phyloP scores from a whole-genome alignment of 2,329 filamentous ascomycete species.

The Diaporthe ilicicola region DNA sequence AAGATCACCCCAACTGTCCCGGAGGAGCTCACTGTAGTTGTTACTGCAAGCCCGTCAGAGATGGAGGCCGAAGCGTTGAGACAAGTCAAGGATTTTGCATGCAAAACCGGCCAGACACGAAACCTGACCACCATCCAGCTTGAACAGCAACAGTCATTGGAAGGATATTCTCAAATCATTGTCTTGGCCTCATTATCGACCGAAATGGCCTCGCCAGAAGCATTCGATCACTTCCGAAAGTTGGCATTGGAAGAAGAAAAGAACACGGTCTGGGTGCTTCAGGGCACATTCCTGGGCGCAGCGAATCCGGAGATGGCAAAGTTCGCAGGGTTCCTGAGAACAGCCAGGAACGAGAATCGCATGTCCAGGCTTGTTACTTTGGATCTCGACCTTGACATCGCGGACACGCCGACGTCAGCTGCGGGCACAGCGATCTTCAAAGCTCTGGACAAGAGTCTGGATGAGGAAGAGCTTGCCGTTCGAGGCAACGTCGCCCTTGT shows the following conservation, averaged over 20 bases:
- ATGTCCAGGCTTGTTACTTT: neutral
- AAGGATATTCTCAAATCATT: neutral
- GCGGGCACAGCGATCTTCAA: neutral
- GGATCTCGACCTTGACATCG: neutral
- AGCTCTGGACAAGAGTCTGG: neutral
- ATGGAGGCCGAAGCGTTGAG: neutral
- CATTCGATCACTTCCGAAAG: neutral
- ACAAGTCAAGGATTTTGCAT: neutral
- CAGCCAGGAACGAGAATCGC: slow-evolving; percentile 1
- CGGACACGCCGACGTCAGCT: no score
- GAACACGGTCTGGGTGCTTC: slow-evolving; percentile 8
- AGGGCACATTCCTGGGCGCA: neutral
- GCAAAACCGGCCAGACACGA: no score
- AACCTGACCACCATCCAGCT: neutral
- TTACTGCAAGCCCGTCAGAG: neutral
- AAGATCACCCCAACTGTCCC: neutral
- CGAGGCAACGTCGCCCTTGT: neutral
- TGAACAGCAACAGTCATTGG: neutral
- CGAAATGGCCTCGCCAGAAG: neutral
- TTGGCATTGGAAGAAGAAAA: slow-evolving; percentile 7
- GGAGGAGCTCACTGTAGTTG: neutral
- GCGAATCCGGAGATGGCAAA: neutral
- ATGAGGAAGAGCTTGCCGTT: neutral
- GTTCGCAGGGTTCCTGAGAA: neutral
- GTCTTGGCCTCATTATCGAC: neutral